Conservation (phyloP, 2,329 filamentous ascomycete genomes). For the Xylariaceae sp. region DNA sequence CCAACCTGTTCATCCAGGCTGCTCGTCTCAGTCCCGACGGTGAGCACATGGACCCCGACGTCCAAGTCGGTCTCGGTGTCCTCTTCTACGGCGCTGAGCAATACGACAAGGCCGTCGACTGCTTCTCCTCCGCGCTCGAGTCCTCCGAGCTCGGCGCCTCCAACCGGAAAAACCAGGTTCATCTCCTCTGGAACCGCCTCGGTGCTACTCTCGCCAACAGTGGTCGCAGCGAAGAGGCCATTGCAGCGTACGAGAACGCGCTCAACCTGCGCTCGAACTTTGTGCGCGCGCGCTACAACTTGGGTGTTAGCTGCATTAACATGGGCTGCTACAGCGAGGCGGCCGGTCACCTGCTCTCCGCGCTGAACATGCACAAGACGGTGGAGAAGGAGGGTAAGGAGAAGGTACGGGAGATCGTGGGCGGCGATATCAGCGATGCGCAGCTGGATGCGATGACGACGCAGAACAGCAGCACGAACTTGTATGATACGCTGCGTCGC, state of each 20-base stretch:
- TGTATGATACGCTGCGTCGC: conserved; percentile 87
- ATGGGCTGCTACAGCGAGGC: conserved; percentile 93
- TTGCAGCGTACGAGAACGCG: conserved; percentile 91
- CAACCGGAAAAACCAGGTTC: conserved; percentile 80
- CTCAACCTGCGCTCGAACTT: conserved; percentile 90
- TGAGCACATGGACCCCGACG: conserved; percentile 95
- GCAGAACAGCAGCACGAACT: conserved; percentile 93
- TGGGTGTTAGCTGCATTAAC: conserved; percentile 95
- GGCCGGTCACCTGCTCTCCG: conserved; percentile 84
- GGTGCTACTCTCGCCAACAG: conserved; percentile 95
- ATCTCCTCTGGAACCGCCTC: conserved; percentile 94
- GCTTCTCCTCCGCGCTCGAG: conserved; percentile 87
- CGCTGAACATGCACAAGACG: conserved; percentile 90
- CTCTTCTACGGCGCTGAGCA: conserved; percentile 97
- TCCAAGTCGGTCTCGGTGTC: conserved; percentile 93
- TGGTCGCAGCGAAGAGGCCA: conserved; percentile 89
- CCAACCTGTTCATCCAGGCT: conserved; percentile 82
- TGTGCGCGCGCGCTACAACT: conserved; percentile 92
- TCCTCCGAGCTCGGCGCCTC: conserved; percentile 76
- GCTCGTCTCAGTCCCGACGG: conserved; percentile 88
- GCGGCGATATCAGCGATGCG: conserved; percentile 55
- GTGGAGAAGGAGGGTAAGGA: conserved; percentile 81
- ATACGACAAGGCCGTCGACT: conserved; percentile 97
- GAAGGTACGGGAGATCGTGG: conserved; percentile 77
- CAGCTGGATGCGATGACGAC: conserved; percentile 82